A percentile compares a stretch with the other conserved stretches of the same genome.
These are phyloP conservation scores for Urostyla sp. DNA, from an alignment of 73 alveolate species.

Conservation along the genomic window DNA sequence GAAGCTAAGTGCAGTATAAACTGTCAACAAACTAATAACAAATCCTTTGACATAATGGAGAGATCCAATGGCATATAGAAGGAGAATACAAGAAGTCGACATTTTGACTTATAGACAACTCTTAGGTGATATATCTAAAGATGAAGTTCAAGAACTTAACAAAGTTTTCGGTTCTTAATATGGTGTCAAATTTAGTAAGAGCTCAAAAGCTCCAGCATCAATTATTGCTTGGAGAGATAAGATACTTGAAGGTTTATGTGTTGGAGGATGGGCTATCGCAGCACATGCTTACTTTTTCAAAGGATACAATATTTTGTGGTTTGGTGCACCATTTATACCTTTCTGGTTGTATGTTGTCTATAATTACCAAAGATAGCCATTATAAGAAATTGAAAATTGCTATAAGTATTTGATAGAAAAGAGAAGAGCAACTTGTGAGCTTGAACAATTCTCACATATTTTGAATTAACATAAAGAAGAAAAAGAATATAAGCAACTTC, in stretches of 20 bases:
- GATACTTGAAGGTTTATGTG: conserved; percentile 39
- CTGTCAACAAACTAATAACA: conserved; percentile 23
- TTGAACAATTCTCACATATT: conserved; percentile 8
- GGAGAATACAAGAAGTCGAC: conserved; percentile 36
- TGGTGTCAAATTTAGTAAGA: conserved; percentile 44
- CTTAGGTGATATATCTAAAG: conserved; percentile 59
- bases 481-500: conserved; percentile 5
- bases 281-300: conserved; percentile 51
- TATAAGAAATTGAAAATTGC: conserved; percentile 38
- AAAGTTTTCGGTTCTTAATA: conserved; percentile 18
- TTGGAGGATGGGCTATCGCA: conserved; percentile 22
- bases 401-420: conserved; percentile 48
- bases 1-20: conserved; percentile 23
- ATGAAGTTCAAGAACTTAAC: conserved; percentile 55
- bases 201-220: conserved; percentile 57
- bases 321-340: conserved; percentile 50
- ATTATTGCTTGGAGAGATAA: conserved; percentile 49
- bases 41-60: conserved; percentile 46
- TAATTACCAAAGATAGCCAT: conserved; percentile 52
- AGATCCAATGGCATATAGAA: conserved; percentile 19
- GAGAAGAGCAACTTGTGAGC: conserved; percentile 67
- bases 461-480: neutral
- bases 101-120: conserved; percentile 48
- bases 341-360: conserved; percentile 27
- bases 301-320: conserved; percentile 61